These are phyloP conservation scores for Monosiga brevicollis DNA, from an alignment of 78 protist genomes.

Conservation along the genomic window DNA sequence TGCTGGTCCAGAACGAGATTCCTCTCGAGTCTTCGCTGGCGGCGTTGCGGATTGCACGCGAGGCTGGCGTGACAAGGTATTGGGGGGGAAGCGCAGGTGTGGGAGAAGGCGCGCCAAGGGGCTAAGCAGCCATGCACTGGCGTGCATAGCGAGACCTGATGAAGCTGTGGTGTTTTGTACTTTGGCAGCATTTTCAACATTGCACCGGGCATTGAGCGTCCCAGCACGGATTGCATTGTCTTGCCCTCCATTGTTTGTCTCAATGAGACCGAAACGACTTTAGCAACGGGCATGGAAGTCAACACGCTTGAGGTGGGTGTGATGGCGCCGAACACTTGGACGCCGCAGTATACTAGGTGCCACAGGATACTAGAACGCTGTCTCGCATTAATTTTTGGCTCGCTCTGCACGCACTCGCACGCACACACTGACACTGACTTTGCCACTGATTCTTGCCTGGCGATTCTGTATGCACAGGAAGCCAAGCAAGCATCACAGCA, in stretches of 20 bases:
- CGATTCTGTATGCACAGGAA: too few relatives aligned
- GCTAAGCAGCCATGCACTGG: not conserved
- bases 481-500: too few relatives aligned
- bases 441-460: too few relatives aligned
- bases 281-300: conserved; percentile 4
- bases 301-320: not conserved
- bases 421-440: too few relatives aligned
- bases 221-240: not conserved
- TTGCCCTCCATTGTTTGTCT: not conserved
- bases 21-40: not conserved
- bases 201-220: conserved; percentile 17
- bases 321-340: too few relatives aligned
- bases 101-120: not conserved
- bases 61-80: not conserved
- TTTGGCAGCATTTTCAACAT: conserved; percentile 11
- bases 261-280: conserved; percentile 25
- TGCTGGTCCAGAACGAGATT: not conserved
- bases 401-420: too few relatives aligned
- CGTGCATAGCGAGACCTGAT: not conserved
- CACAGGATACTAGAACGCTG: too few relatives aligned
- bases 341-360: too few relatives aligned
- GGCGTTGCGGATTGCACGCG: not conserved
- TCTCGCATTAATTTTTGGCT: too few relatives aligned
- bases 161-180: not conserved
- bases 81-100: not conserved